Evolutionary conservation across 192 early-diverging fungal genomes (phyloP).

Genomic region (Coemansia sp.): DNA sequence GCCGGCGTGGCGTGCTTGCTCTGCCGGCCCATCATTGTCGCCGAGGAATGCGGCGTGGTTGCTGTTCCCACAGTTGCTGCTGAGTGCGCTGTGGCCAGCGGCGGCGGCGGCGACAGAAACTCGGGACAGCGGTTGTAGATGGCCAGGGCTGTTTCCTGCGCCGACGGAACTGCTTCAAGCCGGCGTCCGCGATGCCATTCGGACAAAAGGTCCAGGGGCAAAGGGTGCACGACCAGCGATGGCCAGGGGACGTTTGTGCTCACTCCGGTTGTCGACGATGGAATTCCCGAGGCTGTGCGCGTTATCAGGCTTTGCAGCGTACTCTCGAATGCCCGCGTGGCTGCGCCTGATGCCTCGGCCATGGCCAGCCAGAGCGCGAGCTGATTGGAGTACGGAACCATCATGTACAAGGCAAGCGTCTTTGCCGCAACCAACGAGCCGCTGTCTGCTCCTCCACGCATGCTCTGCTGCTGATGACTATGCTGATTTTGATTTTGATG

Average conservation of each 20-base stretch:
- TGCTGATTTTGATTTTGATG: no score
- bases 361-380: slow-evolving; percentile 33
- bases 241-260: slow-evolving; percentile 26
- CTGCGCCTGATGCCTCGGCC: slow-evolving; percentile 20
- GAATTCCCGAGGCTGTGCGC: slow-evolving; percentile 26
- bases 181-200: slow-evolving; percentile 17
- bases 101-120: slow-evolving; percentile 17
- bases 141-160: slow-evolving; percentile 25
- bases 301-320: slow-evolving; percentile 25
- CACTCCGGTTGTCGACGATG: slow-evolving; percentile 7
- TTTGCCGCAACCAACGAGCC: slow-evolving; percentile 5
- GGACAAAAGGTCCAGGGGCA: slow-evolving; percentile 31
- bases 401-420: slow-evolving; percentile 36
- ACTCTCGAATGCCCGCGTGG: slow-evolving; percentile 19
- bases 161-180: slow-evolving; percentile 8
- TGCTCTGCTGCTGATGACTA: background rate
- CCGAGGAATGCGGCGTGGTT: background rate
- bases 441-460: background rate
- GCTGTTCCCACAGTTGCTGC: background rate
- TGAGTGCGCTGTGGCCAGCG: slow-evolving; percentile 1
- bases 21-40: background rate
- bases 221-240: slow-evolving; percentile 35
- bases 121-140: slow-evolving; percentile 41
- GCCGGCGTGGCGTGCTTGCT: slow-evolving; percentile 4
- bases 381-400: slow-evolving; percentile 23